Evolutionary conservation across 2,329 filamentous ascomycete genomes (phyloP).

Genomic region (Monosporascus sp.): DNA sequence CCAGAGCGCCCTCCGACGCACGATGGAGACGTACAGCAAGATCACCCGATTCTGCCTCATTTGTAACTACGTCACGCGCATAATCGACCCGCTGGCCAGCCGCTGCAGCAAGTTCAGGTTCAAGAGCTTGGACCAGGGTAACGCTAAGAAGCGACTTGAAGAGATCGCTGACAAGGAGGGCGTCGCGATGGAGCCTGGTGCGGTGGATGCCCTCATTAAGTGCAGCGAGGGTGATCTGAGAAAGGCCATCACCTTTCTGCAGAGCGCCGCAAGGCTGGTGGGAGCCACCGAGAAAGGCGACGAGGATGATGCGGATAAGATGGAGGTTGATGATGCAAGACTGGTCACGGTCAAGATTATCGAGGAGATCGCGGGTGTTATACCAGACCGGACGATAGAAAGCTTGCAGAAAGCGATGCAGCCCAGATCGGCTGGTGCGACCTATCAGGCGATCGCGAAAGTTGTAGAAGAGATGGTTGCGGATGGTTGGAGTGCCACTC

Average conservation of each 20-base stretch:
- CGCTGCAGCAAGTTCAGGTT: constrained; percentile 97
- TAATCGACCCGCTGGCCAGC: constrained; percentile 92
- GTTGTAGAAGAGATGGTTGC: constrained; percentile 88
- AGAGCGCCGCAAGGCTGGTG: constrained; percentile 86
- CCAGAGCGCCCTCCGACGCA: constrained; percentile 83
- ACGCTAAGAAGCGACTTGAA: constrained; percentile 72
- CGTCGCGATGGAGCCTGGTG: constrained; percentile 70
- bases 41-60: constrained; percentile 97
- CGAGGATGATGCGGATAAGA: constrained; percentile 46
- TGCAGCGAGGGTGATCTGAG: constrained; percentile 92
- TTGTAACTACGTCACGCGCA: constrained; percentile 97
- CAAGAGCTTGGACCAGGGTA: constrained; percentile 86
- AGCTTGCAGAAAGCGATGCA: constrained; percentile 69
- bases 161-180: constrained; percentile 79
- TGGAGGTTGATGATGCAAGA: constrained; percentile 57
- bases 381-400: constrained; percentile 71
- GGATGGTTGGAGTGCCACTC: constrained; percentile 93
- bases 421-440: constrained; percentile 56
- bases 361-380: constrained; percentile 94
- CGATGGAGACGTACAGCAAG: constrained; percentile 96
- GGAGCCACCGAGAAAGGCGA: constrained; percentile 54
- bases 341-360: constrained; percentile 72
- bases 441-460: constrained; percentile 70
- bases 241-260: constrained; percentile 93
- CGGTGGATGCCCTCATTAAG: constrained; percentile 75